A percentile compares a stretch with the other conserved stretches of the same genome.
Conservation (phyloP, 495 filamentous ascomycete genomes). For the Darksidea phi region DNA sequence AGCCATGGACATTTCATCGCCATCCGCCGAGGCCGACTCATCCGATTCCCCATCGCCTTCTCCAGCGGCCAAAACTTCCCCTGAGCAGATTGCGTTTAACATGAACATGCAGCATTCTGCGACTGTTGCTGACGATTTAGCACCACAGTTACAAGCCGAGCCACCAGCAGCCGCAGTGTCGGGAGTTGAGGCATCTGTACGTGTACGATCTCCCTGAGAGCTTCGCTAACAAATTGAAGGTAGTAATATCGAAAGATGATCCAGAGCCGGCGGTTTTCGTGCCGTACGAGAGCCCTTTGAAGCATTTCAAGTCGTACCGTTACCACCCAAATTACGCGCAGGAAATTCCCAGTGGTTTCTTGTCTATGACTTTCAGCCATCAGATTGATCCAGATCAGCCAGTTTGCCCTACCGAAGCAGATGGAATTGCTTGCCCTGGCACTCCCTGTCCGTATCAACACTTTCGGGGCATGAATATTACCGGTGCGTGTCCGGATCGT, state of each 20-base stretch:
- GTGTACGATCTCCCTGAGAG: slow-evolving; percentile 12
- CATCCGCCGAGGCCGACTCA: slow-evolving; percentile 14
- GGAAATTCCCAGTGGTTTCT: slow-evolving; percentile 70
- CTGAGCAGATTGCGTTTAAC: not conserved
- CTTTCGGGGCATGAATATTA: slow-evolving; percentile 69
- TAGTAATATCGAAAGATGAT: not conserved
- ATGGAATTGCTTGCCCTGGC: slow-evolving; percentile 75
- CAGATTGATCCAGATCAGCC: slow-evolving; percentile 70
- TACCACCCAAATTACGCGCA: slow-evolving; percentile 75
- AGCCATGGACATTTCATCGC: slow-evolving; percentile 25
- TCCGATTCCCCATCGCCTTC: not conserved
- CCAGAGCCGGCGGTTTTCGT: slow-evolving; percentile 47
- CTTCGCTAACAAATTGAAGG: slow-evolving; percentile 9
- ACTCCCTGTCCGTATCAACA: slow-evolving; percentile 71
- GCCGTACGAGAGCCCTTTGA: slow-evolving; percentile 81
- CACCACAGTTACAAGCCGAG: slow-evolving; percentile 12
- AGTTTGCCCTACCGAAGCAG: slow-evolving; percentile 72
- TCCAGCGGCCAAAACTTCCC: not conserved
- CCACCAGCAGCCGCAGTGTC: not conserved
- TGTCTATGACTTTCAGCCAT: slow-evolving; percentile 90
- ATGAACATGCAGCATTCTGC: not conserved
- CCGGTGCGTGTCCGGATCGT: slow-evolving; percentile 64
- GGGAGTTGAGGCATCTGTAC: slow-evolving; percentile 1
- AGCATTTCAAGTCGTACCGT: slow-evolving; percentile 80
- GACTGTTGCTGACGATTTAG: slow-evolving; percentile 30